Evolutionary conservation across 192 early-diverging fungal genomes (phyloP).

Genomic region (Coemansia furcata): DNA sequence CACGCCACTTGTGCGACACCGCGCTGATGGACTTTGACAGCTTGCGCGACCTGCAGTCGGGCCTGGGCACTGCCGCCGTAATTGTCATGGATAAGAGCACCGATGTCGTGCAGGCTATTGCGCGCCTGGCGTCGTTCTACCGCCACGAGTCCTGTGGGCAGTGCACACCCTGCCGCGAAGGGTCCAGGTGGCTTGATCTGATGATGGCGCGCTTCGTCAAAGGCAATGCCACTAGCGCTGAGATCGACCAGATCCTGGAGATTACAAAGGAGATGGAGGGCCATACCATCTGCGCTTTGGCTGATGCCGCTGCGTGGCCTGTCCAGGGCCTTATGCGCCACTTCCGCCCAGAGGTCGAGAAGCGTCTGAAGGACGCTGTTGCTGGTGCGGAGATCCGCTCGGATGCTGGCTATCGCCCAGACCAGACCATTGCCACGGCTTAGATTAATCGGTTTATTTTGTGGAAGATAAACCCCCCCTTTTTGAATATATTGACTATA

Average conservation of each 20-base stretch:
- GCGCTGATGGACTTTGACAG: conserved; percentile 99
- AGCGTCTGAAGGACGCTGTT: conserved; percentile 30
- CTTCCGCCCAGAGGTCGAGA: conserved; percentile 33
- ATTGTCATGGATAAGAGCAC: conserved; percentile 99
- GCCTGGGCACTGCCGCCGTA: conserved; percentile 93
- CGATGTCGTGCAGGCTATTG: conserved; percentile 91
- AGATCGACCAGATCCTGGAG: conserved; percentile 97
- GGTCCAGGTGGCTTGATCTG: conserved; percentile 88
- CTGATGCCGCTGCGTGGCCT: conserved; percentile 98
- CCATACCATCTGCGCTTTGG: conserved; percentile 99
- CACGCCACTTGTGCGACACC: conserved; percentile 81
- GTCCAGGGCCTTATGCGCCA: conserved; percentile 92
- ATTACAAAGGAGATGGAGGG: conserved; percentile 97
- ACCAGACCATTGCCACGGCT: conserved; percentile 48
- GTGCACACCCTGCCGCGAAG: conserved; percentile 99
- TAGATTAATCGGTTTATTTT: no score
- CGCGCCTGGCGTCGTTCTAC: conserved; percentile 90
- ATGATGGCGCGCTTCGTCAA: conserved; percentile 96
- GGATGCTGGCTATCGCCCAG: conserved; percentile 33
- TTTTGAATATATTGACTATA: not conserved
- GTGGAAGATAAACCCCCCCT: no score
- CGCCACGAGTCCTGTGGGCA: conserved; percentile 98
- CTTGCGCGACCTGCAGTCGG: conserved; percentile 88
- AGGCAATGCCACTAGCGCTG: conserved; percentile 74
- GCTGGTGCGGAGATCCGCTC: conserved; percentile 28